Evolutionary conservation across 768 basidiomycete genomes (phyloP), one percentile per base, ranked within the genome.

Genomic region (Lactarius akahatsu): DNA sequence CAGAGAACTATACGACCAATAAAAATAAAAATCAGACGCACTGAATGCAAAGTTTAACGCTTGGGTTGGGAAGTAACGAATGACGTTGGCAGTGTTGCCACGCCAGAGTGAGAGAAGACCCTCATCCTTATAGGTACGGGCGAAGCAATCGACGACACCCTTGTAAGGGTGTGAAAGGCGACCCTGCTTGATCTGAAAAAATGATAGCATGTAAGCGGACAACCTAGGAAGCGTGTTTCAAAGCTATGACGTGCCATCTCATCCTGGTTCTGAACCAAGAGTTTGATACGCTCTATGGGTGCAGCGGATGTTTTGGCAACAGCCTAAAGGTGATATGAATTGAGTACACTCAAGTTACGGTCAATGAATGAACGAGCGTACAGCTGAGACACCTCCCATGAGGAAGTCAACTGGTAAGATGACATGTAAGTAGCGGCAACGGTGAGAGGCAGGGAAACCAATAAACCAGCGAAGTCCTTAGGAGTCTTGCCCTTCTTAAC

Each of bases 11-110:
- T 61, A 2, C 41, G 50, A 26, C 23, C 15, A 57, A 7, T n/a
- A 36, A 18, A 47, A n/a, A 41, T 0, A 55, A 1, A 28, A 1
- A 26, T 66, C 58, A 72, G 50, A 87, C 94, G 73, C 73, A 97
- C 92, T 98, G 91, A 98, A 98, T 78, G 96, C 96, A 75, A 99
- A 98, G 92, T 99, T 99, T 74, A 98, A 82, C 47, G 97, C 97
- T 80, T 99, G 96, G 65, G 97, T 99, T 61, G 97, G 97, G 94
- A 99, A 99, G 91, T 99, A 99, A 78, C 97, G 96, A 83, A 99
- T 97, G 81, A 99, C 97, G 82, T 99, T 99, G 86, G 97, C 96
- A 66, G 96, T 98, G 89, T 99, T 99, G 80, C 97, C 97, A 82
- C 97, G 84, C 97, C 97, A 98, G 76, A 99, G 83, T 26, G 97